Evolutionary conservation across 306 rosid genomes (phyloP), one percentile per base, ranked within the genome.

Genomic region (Aeschynomene evenia): DNA sequence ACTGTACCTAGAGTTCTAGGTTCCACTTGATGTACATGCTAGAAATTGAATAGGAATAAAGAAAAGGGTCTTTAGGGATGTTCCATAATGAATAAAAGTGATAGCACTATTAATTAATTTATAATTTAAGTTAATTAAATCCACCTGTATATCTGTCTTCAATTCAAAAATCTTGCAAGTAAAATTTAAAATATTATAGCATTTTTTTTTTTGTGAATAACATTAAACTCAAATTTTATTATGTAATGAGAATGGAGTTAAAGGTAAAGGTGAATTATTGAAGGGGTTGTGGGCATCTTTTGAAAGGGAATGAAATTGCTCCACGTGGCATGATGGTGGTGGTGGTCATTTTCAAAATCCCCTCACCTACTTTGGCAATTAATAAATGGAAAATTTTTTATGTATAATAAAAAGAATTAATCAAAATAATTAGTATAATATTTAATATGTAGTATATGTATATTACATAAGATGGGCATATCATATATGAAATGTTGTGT

Each of bases 291-390:
- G 37, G 46, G 60, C 40, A 5, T 43, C 54, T 70, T 57, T 78
- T 40, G 48, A 40, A 40, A 40, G n/a, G 15, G 48, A 5, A 14
- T 40, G n/a, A 40, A 7, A 12, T 48, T 51, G 45, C 18, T 66
- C 61, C 79, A 66, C 64, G 63, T 55, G 84, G 61, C 34, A 39
- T 42, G 43, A 39, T 40, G 43, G 59, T 74, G 11, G 49, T 71
- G 83, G 86, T 8, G 68, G 84, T 85, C 82, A 66, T 73, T 87
- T 63, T 89, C 81, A 77, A 8, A 24, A 26, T 45, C 15, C 37
- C 67, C 23, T 50, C 78, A 55, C 70, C 72, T 67, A 37, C 71
- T 43, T 56, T 57, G 68, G 73, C 63, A 58, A 28, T 77, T 71
- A 57, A 46, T 66, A 23, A 45, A n/a, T n/a, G n/a, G n/a, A n/a